Conservation (phyloP, 2,329 filamentous ascomycete genomes). For the Beauveria sp. region DNA sequence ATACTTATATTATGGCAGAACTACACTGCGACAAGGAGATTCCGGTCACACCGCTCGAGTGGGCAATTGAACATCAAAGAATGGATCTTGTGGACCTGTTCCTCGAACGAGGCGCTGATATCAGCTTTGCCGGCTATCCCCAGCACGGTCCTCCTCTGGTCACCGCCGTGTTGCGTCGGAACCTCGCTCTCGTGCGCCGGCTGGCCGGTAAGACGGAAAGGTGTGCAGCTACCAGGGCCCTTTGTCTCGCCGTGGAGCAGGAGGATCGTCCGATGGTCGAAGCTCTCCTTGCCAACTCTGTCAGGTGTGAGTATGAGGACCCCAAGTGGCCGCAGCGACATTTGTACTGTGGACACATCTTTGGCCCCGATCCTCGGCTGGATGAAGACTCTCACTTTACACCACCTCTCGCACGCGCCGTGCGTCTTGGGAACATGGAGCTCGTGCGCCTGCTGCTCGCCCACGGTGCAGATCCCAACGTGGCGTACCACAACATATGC, state of each 20-base stretch:
- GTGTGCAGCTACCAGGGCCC: background rate
- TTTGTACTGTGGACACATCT: background rate
- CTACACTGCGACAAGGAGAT: background rate
- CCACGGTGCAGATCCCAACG: constrained; percentile 4
- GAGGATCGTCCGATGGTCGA: background rate
- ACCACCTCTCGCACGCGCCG: constrained; percentile 2
- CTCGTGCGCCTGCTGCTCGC: background rate
- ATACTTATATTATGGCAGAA: background rate
- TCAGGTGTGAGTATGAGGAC: background rate
- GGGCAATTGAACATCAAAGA: background rate
- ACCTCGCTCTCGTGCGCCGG: background rate
- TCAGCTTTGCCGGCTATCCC: background rate
- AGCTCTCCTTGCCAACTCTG: background rate
- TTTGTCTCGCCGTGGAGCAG: background rate
- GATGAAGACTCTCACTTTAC: background rate
- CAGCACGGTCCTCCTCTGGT: background rate
- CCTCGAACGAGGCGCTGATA: background rate
- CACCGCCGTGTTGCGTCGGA: background rate
- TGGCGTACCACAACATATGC: background rate
- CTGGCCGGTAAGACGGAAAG: background rate
- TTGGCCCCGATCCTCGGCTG: background rate
- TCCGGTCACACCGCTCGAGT: background rate
- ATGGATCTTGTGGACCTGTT: background rate
- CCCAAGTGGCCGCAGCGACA: background rate
- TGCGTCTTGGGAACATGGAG: background rate